Evolutionary conservation across 371 early-diverging fungal species (phyloP).

Genomic region (Mycotypha africana): DNA sequence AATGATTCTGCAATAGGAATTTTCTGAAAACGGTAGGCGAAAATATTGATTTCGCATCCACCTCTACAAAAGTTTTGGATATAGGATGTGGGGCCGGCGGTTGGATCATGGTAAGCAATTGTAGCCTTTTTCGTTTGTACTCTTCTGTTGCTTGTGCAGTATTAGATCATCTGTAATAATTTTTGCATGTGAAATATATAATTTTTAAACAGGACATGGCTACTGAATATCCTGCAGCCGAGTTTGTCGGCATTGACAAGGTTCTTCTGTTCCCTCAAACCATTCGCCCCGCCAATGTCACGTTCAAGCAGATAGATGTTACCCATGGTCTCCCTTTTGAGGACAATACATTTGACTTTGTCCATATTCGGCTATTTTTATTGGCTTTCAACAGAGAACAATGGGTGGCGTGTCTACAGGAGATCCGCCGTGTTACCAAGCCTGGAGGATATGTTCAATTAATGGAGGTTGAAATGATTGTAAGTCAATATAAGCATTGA

Average conservation of each 20-base stretch:
- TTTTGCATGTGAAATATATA: neutral
- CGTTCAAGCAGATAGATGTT: constrained; percentile 40
- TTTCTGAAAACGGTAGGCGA: constrained; percentile 1
- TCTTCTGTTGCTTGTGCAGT: too few species aligned
- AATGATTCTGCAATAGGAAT: constrained; percentile 6
- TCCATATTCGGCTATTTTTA: constrained; percentile 50
- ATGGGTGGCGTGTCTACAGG: constrained; percentile 44
- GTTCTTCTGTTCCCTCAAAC: constrained; percentile 47
- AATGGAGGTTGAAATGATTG: constrained; percentile 43
- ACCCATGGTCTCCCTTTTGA: constrained; percentile 48
- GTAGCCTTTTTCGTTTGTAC: too few species aligned
- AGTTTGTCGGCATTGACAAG: constrained; percentile 53
- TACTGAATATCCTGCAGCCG: constrained; percentile 48
- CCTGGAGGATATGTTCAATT: constrained; percentile 56
- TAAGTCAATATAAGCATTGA: too few species aligned
- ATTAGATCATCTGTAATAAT: neutral
- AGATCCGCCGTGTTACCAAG: constrained; percentile 47
- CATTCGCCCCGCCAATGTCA: constrained; percentile 41
- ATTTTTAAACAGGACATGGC: constrained; percentile 38
- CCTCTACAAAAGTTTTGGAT: constrained; percentile 25
- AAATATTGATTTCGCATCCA: constrained; percentile 1
- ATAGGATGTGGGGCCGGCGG: constrained; percentile 55
- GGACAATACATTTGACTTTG: constrained; percentile 56
- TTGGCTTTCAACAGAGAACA: constrained; percentile 41
- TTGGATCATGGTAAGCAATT: constrained; percentile 51